Evolutionary conservation across 257 asterid species (phyloP), one percentile per base, ranked within the genome.

Genomic region (Osmanthus fragrans): DNA sequence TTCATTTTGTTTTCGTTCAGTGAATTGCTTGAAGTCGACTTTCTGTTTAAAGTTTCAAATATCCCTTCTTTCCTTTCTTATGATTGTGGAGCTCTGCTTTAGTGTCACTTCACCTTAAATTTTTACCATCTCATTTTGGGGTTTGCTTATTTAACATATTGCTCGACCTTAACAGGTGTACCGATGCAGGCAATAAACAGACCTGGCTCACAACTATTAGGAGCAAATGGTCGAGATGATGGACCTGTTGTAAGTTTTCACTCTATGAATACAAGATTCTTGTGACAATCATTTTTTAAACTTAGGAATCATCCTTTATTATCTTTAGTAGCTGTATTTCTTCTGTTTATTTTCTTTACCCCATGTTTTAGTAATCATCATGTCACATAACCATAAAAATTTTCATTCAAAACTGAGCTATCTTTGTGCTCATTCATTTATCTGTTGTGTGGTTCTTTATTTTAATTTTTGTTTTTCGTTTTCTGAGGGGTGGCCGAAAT

Each of bases 221-320:
- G 98, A 77, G 92, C 93, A 65, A 91, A 92, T 88, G 99, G 97
- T 77, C 93, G 99, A 80, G 99, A 95, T 91, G 99, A 95, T 87
- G 99, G 99, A 30, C 93, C 92, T 70, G 71, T 89, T 81, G 99
- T 95, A 86, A 89, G 99, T 90, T 78, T 74, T 72, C 88, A 30
- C 71, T 65, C 33, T 77, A 79, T 42, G 51, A 45, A 45, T 13
- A 45, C 51, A 13, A 45, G 65, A 21, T 58, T 58, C 18, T 45
- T 13, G 1, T 58, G 15, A 21, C 66, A 21, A 10, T 21, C 23
- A 9, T 7, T 58, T 19, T 58, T 58, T 58, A 12, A 58, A 58
- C 15, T 8, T 8, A 32, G 66, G 23, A 21, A 58, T 76, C 29
- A 2, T 7, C 4, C 58, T 47, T 5, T 21, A 60, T 60, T 4